Percentiles rank a stretch among this genome's conserved stretches.
Evolutionary conservation across 176 grass and related monocot species (phyloP).

Genomic region (Oryza brachyantha): DNA sequence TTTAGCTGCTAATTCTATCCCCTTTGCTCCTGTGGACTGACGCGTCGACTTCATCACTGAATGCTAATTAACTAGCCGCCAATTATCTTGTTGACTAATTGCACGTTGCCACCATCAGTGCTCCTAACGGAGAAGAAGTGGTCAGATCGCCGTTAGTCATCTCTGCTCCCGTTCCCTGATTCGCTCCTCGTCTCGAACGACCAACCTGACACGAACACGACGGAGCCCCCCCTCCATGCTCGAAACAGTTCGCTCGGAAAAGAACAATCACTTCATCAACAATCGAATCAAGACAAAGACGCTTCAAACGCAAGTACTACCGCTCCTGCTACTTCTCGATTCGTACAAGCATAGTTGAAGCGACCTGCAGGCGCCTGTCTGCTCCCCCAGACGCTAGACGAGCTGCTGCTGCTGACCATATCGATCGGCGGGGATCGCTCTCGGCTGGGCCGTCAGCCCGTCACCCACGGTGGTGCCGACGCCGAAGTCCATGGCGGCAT

Average conservation of each 20-base stretch:
- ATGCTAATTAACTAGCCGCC: neutral
- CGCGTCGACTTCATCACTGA: constrained; percentile 8
- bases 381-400: neutral
- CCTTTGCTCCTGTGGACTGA: neutral
- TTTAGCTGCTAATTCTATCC: neutral
- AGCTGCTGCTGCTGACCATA: neutral
- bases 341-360: neutral
- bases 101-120: neutral
- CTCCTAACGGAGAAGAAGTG: neutral
- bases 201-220: constrained; percentile 2
- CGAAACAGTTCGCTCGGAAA: neutral
- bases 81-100: neutral
- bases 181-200: neutral
- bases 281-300: neutral
- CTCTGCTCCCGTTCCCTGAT: neutral
- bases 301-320: neutral
- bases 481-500: neutral
- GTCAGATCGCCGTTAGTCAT: neutral
- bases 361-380: neutral
- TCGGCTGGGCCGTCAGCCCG: neutral
- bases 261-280: neutral
- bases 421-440: too few species aligned
- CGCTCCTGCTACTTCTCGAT: neutral
- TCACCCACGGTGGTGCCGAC: neutral
- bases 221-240: neutral